Conservation (phyloP, 1,284 basidiomycete genomes). For the Marasmius fiardii region DNA sequence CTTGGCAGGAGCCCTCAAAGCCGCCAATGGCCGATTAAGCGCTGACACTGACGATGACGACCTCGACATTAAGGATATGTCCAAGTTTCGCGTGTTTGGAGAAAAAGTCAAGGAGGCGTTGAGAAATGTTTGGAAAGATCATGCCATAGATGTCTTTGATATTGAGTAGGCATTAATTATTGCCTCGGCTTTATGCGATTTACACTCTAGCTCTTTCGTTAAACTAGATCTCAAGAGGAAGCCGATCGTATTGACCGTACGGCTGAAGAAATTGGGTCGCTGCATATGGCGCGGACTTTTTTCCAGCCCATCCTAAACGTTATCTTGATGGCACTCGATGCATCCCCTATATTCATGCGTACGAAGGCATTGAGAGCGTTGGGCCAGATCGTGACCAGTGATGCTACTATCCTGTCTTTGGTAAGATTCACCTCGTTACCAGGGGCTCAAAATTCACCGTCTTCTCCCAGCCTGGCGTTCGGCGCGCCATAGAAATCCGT, state of each 20-base stretch:
- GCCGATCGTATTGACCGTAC: conserved; percentile 60
- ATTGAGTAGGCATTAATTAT: conserved; percentile 49
- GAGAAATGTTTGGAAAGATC: conserved; percentile 66
- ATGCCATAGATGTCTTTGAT: conserved; percentile 68
- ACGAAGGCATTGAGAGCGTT: conserved; percentile 89
- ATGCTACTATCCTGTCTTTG: conserved; percentile 76
- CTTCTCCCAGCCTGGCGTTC: conserved; percentile 59
- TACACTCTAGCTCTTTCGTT: not conserved
- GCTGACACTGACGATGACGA: conserved; percentile 16
- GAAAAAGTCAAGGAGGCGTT: conserved; percentile 56
- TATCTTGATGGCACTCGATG: conserved; percentile 75
- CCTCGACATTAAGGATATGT: not conserved
- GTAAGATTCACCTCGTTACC: conserved; percentile 36
- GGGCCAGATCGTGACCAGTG: conserved; percentile 81
- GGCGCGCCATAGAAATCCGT: conserved; percentile 83
- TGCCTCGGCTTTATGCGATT: not conserved
- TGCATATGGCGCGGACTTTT: conserved; percentile 70
- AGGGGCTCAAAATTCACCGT: conserved; percentile 3
- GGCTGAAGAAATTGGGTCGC: conserved; percentile 72
- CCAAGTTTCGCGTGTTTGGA: conserved; percentile 45
- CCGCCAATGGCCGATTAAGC: conserved; percentile 30
- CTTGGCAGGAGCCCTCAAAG: conserved; percentile 46
- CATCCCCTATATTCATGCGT: conserved; percentile 80
- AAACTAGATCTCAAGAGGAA: conserved; percentile 62
- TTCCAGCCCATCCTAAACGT: conserved; percentile 80